phyloP scores from a whole-genome alignment of 2,329 filamentous ascomycete genomes.

The Blastomyces parvus region DNA sequence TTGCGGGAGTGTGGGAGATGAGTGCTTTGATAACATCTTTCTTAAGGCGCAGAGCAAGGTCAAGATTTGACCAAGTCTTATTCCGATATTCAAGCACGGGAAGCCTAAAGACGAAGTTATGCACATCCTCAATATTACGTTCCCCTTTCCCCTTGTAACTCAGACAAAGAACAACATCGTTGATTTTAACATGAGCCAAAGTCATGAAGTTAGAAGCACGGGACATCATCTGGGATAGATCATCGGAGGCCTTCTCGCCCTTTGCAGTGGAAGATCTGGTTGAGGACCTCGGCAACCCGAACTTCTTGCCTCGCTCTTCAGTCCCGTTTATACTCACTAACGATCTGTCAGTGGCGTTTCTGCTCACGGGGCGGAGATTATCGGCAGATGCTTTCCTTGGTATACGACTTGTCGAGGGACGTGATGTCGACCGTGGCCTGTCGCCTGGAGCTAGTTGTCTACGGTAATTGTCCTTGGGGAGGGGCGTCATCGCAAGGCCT shows the following conservation, averaged over 20 bases:
- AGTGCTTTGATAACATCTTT: constrained; percentile 89
- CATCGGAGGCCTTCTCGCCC: constrained; percentile 63
- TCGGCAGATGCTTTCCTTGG: constrained; percentile 37
- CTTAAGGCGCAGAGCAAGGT: constrained; percentile 84
- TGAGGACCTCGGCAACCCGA: constrained; percentile 36
- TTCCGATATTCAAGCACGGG: constrained; percentile 93
- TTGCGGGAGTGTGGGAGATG: constrained; percentile 89
- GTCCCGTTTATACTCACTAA: constrained; percentile 22
- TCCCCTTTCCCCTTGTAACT: constrained; percentile 95
- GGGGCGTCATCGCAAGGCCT: constrained; percentile 28
- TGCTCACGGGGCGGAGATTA: constrained; percentile 31
- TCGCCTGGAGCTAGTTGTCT: constrained; percentile 22
- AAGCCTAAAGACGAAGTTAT: constrained; percentile 94
- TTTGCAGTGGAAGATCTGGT: constrained; percentile 30
- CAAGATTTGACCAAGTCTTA: constrained; percentile 98
- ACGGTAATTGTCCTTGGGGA: constrained; percentile 23
- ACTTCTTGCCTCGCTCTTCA: constrained; percentile 42
- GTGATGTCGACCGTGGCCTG: constrained; percentile 14
- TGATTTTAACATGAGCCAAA: constrained; percentile 86
- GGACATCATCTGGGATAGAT: constrained; percentile 91
- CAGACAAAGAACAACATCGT: constrained; percentile 86
- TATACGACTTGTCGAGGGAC: constrained; percentile 23
- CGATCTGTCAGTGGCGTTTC: constrained; percentile 31
- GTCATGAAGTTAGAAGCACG: constrained; percentile 97
- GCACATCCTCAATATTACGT: constrained; percentile 91